A percentile compares a stretch with the other conserved stretches of the same genome.
These are phyloP conservation scores for Colletotrichum tropicicola DNA, from an alignment of 2,329 filamentous ascomycete genomes.

Conservation along the genomic window DNA sequence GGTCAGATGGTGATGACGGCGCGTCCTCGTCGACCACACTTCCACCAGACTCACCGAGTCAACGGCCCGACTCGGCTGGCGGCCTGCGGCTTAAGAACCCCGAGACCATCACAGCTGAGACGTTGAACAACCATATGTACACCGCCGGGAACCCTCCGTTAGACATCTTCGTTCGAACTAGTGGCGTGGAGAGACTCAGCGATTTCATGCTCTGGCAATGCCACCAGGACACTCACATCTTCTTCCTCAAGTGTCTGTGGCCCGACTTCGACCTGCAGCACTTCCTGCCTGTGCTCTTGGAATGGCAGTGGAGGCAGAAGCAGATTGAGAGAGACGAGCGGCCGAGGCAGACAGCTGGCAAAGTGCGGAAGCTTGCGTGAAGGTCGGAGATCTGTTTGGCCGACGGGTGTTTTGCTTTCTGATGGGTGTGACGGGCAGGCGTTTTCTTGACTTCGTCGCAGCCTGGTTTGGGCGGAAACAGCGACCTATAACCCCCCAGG, in stretches of 20 bases:
- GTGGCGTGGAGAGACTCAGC: constrained; percentile 89
- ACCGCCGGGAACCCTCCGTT: constrained; percentile 86
- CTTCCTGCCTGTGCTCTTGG: constrained; percentile 89
- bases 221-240: constrained; percentile 90
- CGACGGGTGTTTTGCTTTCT: background rate
- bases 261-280: constrained; percentile 95
- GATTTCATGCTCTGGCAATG: constrained; percentile 99
- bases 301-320: constrained; percentile 81
- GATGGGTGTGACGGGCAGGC: background rate
- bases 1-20: constrained; percentile 56
- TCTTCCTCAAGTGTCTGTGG: constrained; percentile 93
- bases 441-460: background rate
- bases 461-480: background rate
- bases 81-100: constrained; percentile 63
- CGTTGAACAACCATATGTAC: constrained; percentile 86
- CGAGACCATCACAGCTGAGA: constrained; percentile 86
- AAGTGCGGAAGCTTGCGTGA: constrained; percentile 23
- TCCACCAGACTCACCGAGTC: constrained; percentile 57
- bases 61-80: constrained; percentile 14
- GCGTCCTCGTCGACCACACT: constrained; percentile 70
- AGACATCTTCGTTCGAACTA: constrained; percentile 91
- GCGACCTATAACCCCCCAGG: background rate
- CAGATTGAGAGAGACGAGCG: constrained; percentile 61
- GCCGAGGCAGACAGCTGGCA: constrained; percentile 43
- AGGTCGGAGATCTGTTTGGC: no score